Conservation (phyloP, 495 filamentous ascomycete genomes). For the Astrothelium macrocarpum region DNA sequence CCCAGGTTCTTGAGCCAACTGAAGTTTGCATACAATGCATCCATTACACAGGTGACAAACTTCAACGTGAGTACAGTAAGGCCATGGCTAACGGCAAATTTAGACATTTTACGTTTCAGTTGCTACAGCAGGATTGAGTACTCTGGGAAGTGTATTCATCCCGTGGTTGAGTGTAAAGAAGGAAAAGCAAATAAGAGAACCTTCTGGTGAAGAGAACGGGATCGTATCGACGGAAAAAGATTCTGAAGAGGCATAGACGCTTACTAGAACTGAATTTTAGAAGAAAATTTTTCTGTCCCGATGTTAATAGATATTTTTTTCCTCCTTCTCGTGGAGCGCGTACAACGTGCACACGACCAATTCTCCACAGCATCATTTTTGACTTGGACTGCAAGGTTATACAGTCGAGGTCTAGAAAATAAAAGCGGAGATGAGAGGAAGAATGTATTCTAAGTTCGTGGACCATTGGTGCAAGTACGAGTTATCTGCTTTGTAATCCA, state of each 20-base stretch:
- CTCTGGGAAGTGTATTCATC: conserved; percentile 51
- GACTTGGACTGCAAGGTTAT: too few relatives aligned
- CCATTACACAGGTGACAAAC: conserved; percentile 33
- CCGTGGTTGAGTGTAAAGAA: conserved; percentile 83
- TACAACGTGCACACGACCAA: too few relatives aligned
- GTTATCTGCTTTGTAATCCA: too few relatives aligned
- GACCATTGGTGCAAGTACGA: too few relatives aligned
- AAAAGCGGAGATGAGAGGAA: too few relatives aligned
- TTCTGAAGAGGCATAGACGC: not conserved
- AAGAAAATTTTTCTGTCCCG: too few relatives aligned
- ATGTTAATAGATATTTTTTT: too few relatives aligned
- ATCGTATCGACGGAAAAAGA: not conserved
- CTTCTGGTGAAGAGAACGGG: not conserved
- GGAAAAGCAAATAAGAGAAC: conserved; percentile 44
- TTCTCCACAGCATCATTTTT: too few relatives aligned
- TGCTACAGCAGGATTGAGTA: conserved; percentile 50
- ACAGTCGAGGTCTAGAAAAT: too few relatives aligned
- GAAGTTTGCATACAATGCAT: conserved; percentile 58
- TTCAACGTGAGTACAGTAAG: not conserved
- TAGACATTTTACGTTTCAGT: conserved; percentile 60
- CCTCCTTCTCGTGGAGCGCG: too few relatives aligned
- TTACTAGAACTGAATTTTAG: too few relatives aligned
- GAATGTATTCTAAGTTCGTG: too few relatives aligned
- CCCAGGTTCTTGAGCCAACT: conserved; percentile 43
- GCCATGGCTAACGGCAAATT: not conserved